Evolutionary conservation across 176 grass and related monocot genomes (phyloP).

Genomic region (Aegilops speltoides): DNA sequence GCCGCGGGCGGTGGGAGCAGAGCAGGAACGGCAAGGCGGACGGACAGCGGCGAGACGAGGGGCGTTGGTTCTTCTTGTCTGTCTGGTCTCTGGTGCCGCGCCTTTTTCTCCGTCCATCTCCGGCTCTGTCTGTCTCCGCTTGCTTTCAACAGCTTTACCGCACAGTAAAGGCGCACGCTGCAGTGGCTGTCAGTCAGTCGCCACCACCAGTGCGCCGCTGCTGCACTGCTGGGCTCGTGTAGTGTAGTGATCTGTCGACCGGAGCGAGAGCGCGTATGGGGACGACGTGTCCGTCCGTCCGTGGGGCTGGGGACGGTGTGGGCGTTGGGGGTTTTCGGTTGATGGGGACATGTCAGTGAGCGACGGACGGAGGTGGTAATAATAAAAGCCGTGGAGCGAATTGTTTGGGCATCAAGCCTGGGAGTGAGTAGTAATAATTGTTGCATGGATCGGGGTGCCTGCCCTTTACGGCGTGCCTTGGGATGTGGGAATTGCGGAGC

Average conservation of each 20-base stretch:
- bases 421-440: constrained; percentile 9
- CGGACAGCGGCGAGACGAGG: constrained; percentile 28
- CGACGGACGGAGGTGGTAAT: too few relatives aligned
- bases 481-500: not conserved
- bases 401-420: not conserved
- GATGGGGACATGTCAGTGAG: not conserved
- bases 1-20: not conserved
- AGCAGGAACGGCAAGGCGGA: constrained; percentile 12
- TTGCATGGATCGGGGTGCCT: constrained; percentile 4
- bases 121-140: not conserved
- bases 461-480: not conserved
- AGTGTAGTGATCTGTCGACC: not conserved
- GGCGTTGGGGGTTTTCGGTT: not conserved
- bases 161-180: not conserved
- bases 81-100: not conserved
- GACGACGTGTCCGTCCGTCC: too few relatives aligned
- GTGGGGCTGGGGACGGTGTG: too few relatives aligned
- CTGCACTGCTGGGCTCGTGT: not conserved
- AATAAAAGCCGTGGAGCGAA: not conserved
- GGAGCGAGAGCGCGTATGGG: not conserved
- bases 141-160: constrained; percentile 6
- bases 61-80: not conserved
- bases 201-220: not conserved
- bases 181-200: too few relatives aligned
- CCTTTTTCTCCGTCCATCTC: not conserved